Evolutionary conservation across 1,284 basidiomycete genomes (phyloP), one percentile per base, ranked within the genome.

Genomic region (Tilletiaria anomala): DNA sequence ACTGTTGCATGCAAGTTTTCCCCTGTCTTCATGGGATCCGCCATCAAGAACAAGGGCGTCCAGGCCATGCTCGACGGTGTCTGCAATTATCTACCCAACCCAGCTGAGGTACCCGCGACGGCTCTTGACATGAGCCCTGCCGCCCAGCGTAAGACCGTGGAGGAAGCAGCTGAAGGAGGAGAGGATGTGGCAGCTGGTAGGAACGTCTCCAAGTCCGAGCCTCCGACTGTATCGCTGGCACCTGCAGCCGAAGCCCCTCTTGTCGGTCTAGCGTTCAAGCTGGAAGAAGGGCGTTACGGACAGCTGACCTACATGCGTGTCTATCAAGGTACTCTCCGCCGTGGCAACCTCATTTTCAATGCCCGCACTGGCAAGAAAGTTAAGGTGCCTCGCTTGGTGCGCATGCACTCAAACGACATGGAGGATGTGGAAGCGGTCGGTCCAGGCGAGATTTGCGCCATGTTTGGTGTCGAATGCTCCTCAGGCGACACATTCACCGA

Each of bases 331-430:
- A 83, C 78, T 36, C 70, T 97, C 63, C 83, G 79, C 70, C 83
- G 83, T 68, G 80, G 84, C 1, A 77, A 75, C 46, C 74, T 80
- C 50, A 91, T 99, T 61, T 88, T 76, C 72, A 94, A 97, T 65
- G 86, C 85, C 4, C 75, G 89, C 33, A 91, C 88, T 16, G 93
- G 89, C 39, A 99, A 96, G 75, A 86, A 82, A 70, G 84, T 96
- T 71, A 96, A 97, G 71, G 85, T 97, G n/a, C 89, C 91, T 6
- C 76, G 91, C 37, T 72, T 99, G 49, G 93, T 96, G 46, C 77
- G 89, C 46, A 94, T 99, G 93, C 93, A 99, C 70, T 82, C 81
- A 67, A 86, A 97, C 62, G 91, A 97, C 70, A 96, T 97, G 93
- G 93, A 97, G 44, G 93, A 99, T 58, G 83, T 97, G 45, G 82